Percentiles rank a stretch among this genome's conserved stretches.
Evolutionary conservation across 2,329 filamentous ascomycete genomes (phyloP).

Genomic region (Keithomyces neogunnii): DNA sequence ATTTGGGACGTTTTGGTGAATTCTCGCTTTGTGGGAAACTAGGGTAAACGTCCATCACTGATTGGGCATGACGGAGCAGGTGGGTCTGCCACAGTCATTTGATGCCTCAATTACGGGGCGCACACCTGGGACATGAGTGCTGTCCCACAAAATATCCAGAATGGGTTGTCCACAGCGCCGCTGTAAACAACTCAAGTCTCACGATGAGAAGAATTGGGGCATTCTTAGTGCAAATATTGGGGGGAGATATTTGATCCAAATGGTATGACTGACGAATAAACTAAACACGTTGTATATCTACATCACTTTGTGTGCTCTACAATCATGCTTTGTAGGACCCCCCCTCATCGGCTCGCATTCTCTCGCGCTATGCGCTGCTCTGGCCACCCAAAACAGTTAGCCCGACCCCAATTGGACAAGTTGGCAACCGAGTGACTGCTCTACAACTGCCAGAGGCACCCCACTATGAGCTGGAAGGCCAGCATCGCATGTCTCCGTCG

Average conservation of each 20-base stretch:
- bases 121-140: background rate
- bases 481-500: constrained; percentile 7
- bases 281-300: no score
- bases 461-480: constrained; percentile 6
- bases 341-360: background rate
- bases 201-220: background rate
- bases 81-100: background rate
- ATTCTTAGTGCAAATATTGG: background rate
- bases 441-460: background rate
- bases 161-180: background rate
- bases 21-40: constrained; percentile 36
- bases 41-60: constrained; percentile 27
- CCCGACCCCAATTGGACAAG: background rate
- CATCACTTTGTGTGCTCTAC: no score
- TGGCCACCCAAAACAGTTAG: background rate
- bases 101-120: constrained; percentile 7
- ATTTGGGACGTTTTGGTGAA: constrained; percentile 35
- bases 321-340: no score
- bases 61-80: constrained; percentile 21
- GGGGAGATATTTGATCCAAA: no score
- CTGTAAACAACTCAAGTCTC: background rate
- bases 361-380: background rate
- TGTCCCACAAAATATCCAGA: background rate
- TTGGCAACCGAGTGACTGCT: background rate
- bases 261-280: no score